Evolutionary conservation across 78 protist genomes (phyloP).

Genomic region (Planoprotostelium fungivorum): DNA sequence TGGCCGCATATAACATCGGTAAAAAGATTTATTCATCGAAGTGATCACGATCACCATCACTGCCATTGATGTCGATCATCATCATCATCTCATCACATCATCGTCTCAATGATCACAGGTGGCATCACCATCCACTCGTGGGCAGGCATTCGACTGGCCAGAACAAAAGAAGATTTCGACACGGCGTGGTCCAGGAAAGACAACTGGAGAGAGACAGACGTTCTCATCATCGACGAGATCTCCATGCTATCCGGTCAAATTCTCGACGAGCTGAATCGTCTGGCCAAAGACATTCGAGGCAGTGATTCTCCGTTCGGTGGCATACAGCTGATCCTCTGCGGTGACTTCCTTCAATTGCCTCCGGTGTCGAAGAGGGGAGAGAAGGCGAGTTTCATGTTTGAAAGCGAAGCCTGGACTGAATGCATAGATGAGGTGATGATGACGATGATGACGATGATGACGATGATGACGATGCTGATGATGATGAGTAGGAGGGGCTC

Average conservation of each 20-base stretch:
- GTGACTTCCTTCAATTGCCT: constrained; percentile 85
- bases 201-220: constrained; percentile 49
- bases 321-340: constrained; percentile 67
- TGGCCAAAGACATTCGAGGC: constrained; percentile 39
- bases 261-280: constrained; percentile 65
- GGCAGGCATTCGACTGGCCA: constrained; percentile 39
- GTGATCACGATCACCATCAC: too few relatives aligned
- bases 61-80: too few relatives aligned
- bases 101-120: too few relatives aligned
- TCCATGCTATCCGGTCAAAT: constrained; percentile 71
- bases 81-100: too few relatives aligned
- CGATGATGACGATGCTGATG: too few relatives aligned
- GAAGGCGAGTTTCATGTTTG: constrained; percentile 22
- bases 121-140: constrained; percentile 82
- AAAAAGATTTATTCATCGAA: too few relatives aligned
- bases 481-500: background rate
- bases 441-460: background rate
- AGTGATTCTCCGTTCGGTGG: constrained; percentile 77
- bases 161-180: background rate
- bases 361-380: constrained; percentile 42
- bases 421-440: background rate
- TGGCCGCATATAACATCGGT: constrained; percentile 79
- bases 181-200: background rate
- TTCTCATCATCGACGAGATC: constrained; percentile 81
- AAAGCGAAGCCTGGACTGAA: constrained; percentile 20